phyloP scores from a whole-genome alignment of 169 alveolate genomes.

The Gregarina niphandrodes region DNA sequence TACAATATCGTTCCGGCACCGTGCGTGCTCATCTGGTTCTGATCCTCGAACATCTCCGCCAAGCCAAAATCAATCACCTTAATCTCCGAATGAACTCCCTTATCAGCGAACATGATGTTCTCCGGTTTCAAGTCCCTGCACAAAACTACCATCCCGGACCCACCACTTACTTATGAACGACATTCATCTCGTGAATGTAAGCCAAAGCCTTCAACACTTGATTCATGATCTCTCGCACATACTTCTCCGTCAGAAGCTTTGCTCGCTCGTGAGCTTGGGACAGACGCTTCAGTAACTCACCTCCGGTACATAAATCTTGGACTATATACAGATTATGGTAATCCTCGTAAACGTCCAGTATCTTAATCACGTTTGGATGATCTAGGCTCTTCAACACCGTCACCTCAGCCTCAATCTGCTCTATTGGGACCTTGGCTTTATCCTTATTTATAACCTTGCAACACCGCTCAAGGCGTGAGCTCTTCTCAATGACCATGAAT shows the following conservation, averaged over 20 bases:
- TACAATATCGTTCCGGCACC: conserved; percentile 38
- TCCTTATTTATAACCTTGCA: conserved; percentile 24
- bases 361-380: conserved; percentile 59
- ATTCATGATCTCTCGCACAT: conserved; percentile 62
- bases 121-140: conserved; percentile 86
- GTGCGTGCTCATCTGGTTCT: conserved; percentile 17
- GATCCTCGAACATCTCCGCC: conserved; percentile 23
- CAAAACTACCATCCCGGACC: no score
- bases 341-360: conserved; percentile 58
- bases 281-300: conserved; percentile 72
- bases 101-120: conserved; percentile 61
- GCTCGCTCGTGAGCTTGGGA: conserved; percentile 27
- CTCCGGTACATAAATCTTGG: conserved; percentile 66
- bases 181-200: conserved; percentile 65
- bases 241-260: conserved; percentile 48
- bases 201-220: conserved; percentile 69
- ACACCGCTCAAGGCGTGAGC: conserved; percentile 19
- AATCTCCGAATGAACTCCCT: conserved; percentile 48
- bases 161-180: conserved; percentile 52
- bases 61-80: conserved; percentile 67
- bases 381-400: conserved; percentile 43
- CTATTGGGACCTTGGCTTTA: conserved; percentile 18
- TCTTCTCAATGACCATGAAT: conserved; percentile 20
- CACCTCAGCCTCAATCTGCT: conserved; percentile 28
- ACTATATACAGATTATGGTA: conserved; percentile 46